Conservation (phyloP, 176 grass and related monocot species). For the Bonia amplexicaulis region DNA sequence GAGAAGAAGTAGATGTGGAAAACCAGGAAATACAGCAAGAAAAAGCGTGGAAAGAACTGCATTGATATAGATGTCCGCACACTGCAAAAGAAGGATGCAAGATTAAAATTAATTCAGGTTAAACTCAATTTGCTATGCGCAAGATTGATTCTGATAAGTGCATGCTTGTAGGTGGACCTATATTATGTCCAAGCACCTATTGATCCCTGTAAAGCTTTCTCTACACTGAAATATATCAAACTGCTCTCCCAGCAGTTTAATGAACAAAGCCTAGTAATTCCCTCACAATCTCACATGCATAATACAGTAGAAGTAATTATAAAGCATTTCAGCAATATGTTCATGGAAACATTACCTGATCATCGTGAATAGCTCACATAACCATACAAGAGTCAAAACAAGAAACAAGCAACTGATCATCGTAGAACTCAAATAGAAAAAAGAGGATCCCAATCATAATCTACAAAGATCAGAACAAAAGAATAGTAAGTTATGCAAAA, state of each 20-base stretch:
- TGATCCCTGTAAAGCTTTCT: background rate
- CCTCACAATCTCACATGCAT: background rate
- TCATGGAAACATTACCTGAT: slow-evolving; percentile 68
- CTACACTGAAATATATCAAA: background rate
- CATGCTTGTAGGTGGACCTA: background rate
- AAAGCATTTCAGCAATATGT: background rate
- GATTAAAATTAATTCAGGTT: slow-evolving; percentile 18
- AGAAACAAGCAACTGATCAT: slow-evolving; percentile 92
- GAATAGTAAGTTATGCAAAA: slow-evolving; percentile 19
- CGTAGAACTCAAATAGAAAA: slow-evolving; percentile 97
- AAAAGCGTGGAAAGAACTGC: slow-evolving; percentile 99
- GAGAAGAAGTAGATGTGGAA: slow-evolving; percentile 99
- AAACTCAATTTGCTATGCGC: background rate
- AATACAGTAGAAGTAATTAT: background rate
- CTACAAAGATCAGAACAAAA: slow-evolving; percentile 54
- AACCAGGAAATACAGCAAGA: slow-evolving; percentile 98
- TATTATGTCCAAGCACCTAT: background rate
- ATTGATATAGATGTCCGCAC: slow-evolving; percentile 98
- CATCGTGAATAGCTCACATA: slow-evolving; percentile 98
- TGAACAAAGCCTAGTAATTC: slow-evolving; percentile 11
- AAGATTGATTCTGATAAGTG: background rate
- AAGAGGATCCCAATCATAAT: slow-evolving; percentile 99
- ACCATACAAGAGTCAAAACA: slow-evolving; percentile 96
- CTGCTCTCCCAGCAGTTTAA: background rate
- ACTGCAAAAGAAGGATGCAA: slow-evolving; percentile 49